Evolutionary conservation across 129 eudicot genomes (phyloP).

Genomic region (Centella asiatica): DNA sequence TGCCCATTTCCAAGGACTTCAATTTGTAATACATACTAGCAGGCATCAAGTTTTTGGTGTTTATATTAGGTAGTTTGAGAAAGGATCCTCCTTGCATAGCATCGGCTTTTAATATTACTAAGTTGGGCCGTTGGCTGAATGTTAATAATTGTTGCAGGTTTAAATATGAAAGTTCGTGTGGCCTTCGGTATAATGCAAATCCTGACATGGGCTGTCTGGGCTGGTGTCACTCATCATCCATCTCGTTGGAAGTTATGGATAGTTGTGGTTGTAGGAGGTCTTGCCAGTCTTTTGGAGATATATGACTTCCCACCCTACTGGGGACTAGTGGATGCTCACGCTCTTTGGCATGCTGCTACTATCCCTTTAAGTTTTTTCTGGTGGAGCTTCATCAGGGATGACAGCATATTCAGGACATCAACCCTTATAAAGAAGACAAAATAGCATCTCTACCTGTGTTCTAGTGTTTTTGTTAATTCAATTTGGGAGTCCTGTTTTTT

Average conservation of each 20-base stretch:
- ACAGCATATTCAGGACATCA: slow-evolving; percentile 64
- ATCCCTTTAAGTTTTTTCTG: slow-evolving; percentile 66
- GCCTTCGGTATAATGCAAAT: slow-evolving; percentile 47
- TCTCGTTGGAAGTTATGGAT: slow-evolving; percentile 71
- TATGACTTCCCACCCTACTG: slow-evolving; percentile 80
- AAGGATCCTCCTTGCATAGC: neutral
- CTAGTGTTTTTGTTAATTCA: slow-evolving; percentile 13
- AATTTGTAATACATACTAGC: too few species aligned
- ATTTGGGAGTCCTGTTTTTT: slow-evolving; percentile 22
- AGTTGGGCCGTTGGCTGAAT: neutral
- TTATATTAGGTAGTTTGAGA: neutral
- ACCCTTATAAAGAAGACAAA: slow-evolving; percentile 56
- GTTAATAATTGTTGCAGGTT: slow-evolving; percentile 41
- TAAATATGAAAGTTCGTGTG: slow-evolving; percentile 57
- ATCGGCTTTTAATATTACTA: too few species aligned
- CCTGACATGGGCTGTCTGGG: slow-evolving; percentile 76
- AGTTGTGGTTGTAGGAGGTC: slow-evolving; percentile 48
- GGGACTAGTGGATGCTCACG: slow-evolving; percentile 75
- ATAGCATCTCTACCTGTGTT: too few species aligned
- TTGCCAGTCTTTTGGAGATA: slow-evolving; percentile 50
- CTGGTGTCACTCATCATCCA: slow-evolving; percentile 56
- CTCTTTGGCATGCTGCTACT: slow-evolving; percentile 73
- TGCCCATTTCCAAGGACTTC: too few species aligned
- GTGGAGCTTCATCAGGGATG: slow-evolving; percentile 91
- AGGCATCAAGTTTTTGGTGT: too few species aligned